Evolutionary conservation across 1,284 basidiomycete genomes (phyloP), one percentile per base, ranked within the genome.

Genomic region (Thelephora terrestris): DNA sequence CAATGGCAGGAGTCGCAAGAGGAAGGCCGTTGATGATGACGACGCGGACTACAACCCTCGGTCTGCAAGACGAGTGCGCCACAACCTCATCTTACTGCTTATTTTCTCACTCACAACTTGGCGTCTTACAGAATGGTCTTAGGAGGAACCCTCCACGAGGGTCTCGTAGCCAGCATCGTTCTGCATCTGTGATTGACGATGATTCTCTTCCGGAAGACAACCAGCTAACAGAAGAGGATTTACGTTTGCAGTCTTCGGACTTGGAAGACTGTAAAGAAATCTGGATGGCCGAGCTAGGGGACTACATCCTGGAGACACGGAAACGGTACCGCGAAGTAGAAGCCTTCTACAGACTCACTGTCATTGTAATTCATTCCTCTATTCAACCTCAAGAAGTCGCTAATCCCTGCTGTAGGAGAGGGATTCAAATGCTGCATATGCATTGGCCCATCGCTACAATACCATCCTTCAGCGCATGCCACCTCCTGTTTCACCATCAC

Each of bases 231-330:
- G 74, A 81, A 48, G 74, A 79, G 44, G 71, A 74, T 17, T 47
- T 54, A 24, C 70, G 67, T 39, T 65, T 76, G 16, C 65, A 66
- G 5, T 85, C 85, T 18, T 85, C 86, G 20, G 86, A 89, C 68
- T 64, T 89, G 47, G 84, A 85, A 32, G 86, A 87, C 52, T 85
- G 79, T 54, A 74, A 76, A 55, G 86, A 88, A 51, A 60, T 89
- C 7, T 89, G 85, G 85, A 65, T 71, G 46, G 70, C 68, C 27
- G 85, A 85, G 55, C 69, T 88, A 14, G 71, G 73, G 46, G 74
- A 76, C 49, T 89, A 89, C 58, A 70, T 78, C 47, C 59, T 79
- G 29, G 80, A 86, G 58, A 85, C 82, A 2, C 78, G 81, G 58
- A 79, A 79, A 58, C 77, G 85, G 44, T 76, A 79, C 61, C 76